These are phyloP conservation scores for Gnaphalium uliginosum DNA, from an alignment of 129 eudicot genomes.

Conservation along the genomic window DNA sequence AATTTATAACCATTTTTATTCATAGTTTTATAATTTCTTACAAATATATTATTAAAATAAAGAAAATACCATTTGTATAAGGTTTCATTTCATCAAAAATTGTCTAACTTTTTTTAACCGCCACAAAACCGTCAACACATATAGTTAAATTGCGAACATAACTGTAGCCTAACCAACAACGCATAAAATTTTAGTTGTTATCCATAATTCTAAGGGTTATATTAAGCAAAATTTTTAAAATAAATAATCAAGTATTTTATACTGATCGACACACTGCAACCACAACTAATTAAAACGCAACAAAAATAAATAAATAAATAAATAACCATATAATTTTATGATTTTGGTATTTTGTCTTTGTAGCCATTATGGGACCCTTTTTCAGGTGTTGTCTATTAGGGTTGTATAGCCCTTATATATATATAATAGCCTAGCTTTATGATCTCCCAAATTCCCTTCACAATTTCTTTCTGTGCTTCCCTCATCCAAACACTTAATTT, in stretches of 20 bases:
- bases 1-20: neutral
- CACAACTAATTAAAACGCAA: neutral
- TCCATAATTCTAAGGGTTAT: too few species aligned
- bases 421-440: slow-evolving; percentile 38
- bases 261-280: neutral
- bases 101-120: too few species aligned
- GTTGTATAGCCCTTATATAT: slow-evolving; percentile 13
- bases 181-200: too few species aligned
- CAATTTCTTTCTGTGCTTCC: slow-evolving; percentile 41
- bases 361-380: slow-evolving; percentile 23
- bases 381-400: slow-evolving; percentile 35
- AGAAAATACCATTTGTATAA: too few species aligned
- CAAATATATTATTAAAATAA: too few species aligned
- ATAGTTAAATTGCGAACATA: too few species aligned
- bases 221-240: too few species aligned
- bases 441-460: slow-evolving; percentile 28
- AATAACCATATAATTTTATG: neutral
- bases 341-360: slow-evolving; percentile 21
- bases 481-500: neutral
- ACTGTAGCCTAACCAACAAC: too few species aligned
- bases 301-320: too few species aligned
- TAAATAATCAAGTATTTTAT: neutral
- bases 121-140: too few species aligned
- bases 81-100: too few species aligned
- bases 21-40: too few species aligned